Evolutionary conservation across 306 rosid genomes (phyloP), one percentile per base, ranked within the genome.

Genomic region (Chamaecrista fasciculata): DNA sequence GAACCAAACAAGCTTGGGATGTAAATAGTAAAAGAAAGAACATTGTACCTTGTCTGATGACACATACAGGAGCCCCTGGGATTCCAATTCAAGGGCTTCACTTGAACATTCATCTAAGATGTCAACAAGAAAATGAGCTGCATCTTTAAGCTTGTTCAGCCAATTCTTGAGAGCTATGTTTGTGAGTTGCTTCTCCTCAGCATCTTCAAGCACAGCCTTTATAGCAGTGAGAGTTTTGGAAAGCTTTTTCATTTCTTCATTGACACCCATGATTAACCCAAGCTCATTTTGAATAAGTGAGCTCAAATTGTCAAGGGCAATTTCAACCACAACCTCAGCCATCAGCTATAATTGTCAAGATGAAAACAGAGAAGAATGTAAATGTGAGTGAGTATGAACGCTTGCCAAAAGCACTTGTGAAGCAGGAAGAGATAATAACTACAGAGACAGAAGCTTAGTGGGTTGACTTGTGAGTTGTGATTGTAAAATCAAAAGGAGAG

Each of bases 91-190:
- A 8, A 44, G 34, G 8, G 34, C 69, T 56, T 80, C 29, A 0
- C 23, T 57, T 5, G 72, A 50, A 36, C 43, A 59, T 24, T 74
- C 70, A 29, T 77, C 75, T n/a, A 81, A 61, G 2, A 64, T 11
- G 36, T 79, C 77, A 3, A 74, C 80, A 12, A 70, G 39, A 19
- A 26, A 14, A 18, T 55, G 21, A 26, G 20, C 61, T 6, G 19
- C 61, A 55, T 15, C 61, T 12, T n/a, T 0, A 55, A 55, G 37
- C 20, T 55, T 26, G 11, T 7, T 8, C 1, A 55, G 37, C 61
- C 61, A 55, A 12, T 55, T 14, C 11, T 55, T 25, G 37, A 55
- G 61, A 15, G 61, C 11, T 26, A 5, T 5, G 20, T 55, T 11
- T 2, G 61, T 28, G 62, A 55, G 20, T 15, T 55, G 37, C 37